These are phyloP conservation scores for Erysimum cheiranthoides DNA, from an alignment of 345 rosid species.

Conservation along the genomic window DNA sequence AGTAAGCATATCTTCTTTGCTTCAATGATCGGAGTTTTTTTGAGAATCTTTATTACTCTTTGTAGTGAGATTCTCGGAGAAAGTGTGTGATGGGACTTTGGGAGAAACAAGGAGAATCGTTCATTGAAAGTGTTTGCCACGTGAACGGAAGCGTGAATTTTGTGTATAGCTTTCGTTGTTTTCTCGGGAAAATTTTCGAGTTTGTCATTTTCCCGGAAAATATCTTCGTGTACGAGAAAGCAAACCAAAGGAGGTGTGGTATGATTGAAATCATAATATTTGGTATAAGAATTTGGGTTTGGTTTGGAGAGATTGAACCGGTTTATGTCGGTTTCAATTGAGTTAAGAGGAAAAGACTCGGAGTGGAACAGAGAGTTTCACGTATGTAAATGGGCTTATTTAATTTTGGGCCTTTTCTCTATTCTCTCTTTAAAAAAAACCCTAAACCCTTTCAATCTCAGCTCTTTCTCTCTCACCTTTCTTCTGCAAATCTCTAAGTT, in stretches of 20 bases:
- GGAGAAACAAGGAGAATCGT: slow-evolving; percentile 34
- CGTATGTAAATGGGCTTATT: neutral
- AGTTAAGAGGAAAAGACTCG: too few relatives aligned
- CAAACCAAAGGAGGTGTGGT: too few relatives aligned
- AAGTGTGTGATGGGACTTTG: slow-evolving; percentile 40
- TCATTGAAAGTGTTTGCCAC: slow-evolving; percentile 53
- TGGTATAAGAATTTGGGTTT: too few relatives aligned
- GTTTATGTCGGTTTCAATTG: too few relatives aligned
- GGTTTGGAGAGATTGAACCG: too few relatives aligned
- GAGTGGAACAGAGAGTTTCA: too few relatives aligned
- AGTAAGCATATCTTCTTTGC: slow-evolving; percentile 34
- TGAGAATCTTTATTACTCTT: slow-evolving; percentile 13
- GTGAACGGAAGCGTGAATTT: slow-evolving; percentile 54
- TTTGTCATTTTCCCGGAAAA: slow-evolving; percentile 40
- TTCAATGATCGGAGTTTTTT: slow-evolving; percentile 15
- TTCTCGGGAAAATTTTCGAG: slow-evolving; percentile 21
- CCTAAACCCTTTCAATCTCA: neutral
- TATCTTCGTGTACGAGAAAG: slow-evolving; percentile 7
- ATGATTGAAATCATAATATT: too few relatives aligned
- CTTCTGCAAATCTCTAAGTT: neutral
- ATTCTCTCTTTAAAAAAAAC: neutral
- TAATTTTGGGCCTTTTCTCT: neutral
- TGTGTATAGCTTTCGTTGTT: slow-evolving; percentile 8
- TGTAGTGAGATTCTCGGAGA: slow-evolving; percentile 17
- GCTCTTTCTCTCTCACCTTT: neutral